Conservation (phyloP, 495 filamentous ascomycete genomes). For the Penicillium turbatum region DNA sequence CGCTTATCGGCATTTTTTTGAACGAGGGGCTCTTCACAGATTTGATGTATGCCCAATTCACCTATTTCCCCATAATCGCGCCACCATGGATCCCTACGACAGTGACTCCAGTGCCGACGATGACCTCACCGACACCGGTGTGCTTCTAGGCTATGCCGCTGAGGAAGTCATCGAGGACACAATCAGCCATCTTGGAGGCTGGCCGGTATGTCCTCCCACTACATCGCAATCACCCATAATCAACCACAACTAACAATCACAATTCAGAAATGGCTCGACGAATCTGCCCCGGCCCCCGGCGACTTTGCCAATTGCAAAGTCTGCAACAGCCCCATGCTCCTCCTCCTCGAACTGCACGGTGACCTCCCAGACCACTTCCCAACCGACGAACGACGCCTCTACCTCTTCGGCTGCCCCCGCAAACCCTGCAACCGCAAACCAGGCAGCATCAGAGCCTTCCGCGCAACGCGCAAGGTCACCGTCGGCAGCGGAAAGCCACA, state of each 20-base stretch:
- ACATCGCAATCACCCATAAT: neutral
- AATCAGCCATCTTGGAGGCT: slow-evolving; percentile 86
- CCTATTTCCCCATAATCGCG: slow-evolving; percentile 1
- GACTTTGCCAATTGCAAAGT: slow-evolving; percentile 80
- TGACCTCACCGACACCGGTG: slow-evolving; percentile 78
- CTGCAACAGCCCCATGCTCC: slow-evolving; percentile 77
- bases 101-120: slow-evolving; percentile 67
- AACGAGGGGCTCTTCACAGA: slow-evolving; percentile 17
- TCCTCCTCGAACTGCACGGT: slow-evolving; percentile 87
- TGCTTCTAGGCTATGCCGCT: slow-evolving; percentile 87
- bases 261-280: slow-evolving; percentile 73
- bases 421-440: slow-evolving; percentile 80
- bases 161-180: slow-evolving; percentile 75
- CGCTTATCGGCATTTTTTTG: slow-evolving; percentile 32
- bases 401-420: slow-evolving; percentile 73
- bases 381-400: slow-evolving; percentile 78
- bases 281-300: slow-evolving; percentile 64
- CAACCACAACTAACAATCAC: slow-evolving; percentile 6
- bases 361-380: slow-evolving; percentile 84
- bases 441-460: slow-evolving; percentile 69
- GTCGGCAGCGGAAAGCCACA: slow-evolving; percentile 19
- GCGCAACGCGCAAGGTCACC: slow-evolving; percentile 52
- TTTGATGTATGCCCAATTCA: slow-evolving; percentile 5
- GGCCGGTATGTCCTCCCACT: slow-evolving; percentile 58
- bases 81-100: slow-evolving; percentile 73